Base-by-base conservation (phyloP, 495 filamentous ascomycete genomes). In the Aspergillus bridgeri region DNA sequence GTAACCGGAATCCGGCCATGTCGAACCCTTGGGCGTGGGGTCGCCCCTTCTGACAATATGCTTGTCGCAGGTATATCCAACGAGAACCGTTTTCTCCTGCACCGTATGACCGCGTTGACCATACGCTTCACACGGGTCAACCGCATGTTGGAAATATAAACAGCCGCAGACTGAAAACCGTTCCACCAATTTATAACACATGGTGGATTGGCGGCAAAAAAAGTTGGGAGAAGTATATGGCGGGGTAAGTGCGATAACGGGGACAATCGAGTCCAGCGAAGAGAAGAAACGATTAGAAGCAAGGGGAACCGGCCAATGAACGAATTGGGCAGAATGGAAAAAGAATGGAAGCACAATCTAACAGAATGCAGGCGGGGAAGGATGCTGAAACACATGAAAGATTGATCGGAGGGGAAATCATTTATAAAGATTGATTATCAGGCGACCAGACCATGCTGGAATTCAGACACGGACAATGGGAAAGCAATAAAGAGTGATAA, bases 81-180 rank as follows among this genome's bases (percentile, higher is more conserved):
- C 91, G 5, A 91, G 74, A 29, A 96, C 83, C 7, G 82, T 84
- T 63, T 85, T 87, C 68, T 90, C 89, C 57, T 90, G 83, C 57
- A 91, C 74, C 7, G 62, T 52, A 64, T 96, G 91, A 33, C 89
- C 87, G 53, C 82, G 80, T 54, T 87, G 88, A 48, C 86, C 86
- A 64, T 86, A 87, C 46, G 84, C 78, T 22, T 81, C 67, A 66
- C 89, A 93, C 54, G 87, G 86, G 60, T 93, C 89, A 58, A 91
- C 78, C 18, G 85, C 82, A 70, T 93, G 89, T 54, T 84, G 78
- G 76, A 89, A 89, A 76, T 93, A 93, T 62, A 91, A 77, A 68
- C 89, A 93, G 58, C 83, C 79, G 82, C 89, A 93, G 56, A 84
- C 89, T 4, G 90, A 84, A 73, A 88, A 93, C 47, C 85, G 84